Base-by-base conservation (phyloP, 192 early-diverging fungal genomes). In the Nowakowskiella sp. region DNA sequence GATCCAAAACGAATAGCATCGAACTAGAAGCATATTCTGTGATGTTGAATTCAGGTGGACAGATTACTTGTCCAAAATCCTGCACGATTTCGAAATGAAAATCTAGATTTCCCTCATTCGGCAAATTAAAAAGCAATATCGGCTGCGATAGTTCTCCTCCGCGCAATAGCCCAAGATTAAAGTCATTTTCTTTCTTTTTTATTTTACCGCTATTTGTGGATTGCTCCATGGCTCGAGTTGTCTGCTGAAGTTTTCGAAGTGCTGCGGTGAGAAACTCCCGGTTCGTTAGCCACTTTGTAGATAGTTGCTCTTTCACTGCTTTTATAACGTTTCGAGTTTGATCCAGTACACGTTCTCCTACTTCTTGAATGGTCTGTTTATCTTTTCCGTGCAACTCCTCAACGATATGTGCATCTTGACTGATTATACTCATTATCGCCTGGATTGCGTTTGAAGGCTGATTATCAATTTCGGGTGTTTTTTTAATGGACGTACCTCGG, bases 41-140 rank as follows among this genome's bases (percentile, higher is more conserved):
- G 6, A 23, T 31, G 28, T 66, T 52, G 31, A 57, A 69, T 8
- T 55, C 69, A 5, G 53, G 44, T 13, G 76, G 76, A 2, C 51
- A 21, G n/a, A 75, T 42, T 30, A 51, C 32, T 22, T 70, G 53
- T 13, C 24, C 49, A 16, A 61, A 47, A 44, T 64, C 68, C 6
- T 16, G 25, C 9, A 61, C 24, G 29, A 79, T 73, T 5, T 49
- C 21, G 36, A 61, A 79, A 32, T 79, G 68, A 27, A 79, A 71
- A 0, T 56, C 26, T 16, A 79, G 42, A 44, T 79, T 79, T n/a
- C 77, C 77, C 39, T 64, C 52, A 44, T 71, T 79, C 5, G 77
- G 77, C 27, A 79, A 46, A 53, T 70, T 73, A 57, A 79, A 79
- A 0, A 79, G 55, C 19, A 72, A 43, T 16, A 73, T 70, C 16